Percentiles rank a stretch among this genome's conserved stretches.
Conservation (phyloP, 2,329 filamentous ascomycete species). For the Pezicula radicicola region DNA sequence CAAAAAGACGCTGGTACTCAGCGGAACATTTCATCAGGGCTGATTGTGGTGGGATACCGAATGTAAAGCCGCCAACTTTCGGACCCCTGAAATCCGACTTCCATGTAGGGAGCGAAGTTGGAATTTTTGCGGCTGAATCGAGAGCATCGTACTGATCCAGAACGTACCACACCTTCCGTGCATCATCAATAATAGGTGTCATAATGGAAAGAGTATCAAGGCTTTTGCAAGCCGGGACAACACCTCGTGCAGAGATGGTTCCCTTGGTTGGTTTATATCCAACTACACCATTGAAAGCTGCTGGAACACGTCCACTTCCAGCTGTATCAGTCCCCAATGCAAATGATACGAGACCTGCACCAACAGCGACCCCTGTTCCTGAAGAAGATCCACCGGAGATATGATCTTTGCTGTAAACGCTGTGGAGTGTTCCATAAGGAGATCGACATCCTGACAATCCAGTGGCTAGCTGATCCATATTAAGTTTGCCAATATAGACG, state of each 20-base stretch:
- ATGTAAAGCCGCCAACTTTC: slow-evolving; percentile 37
- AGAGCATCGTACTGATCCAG: slow-evolving; percentile 41
- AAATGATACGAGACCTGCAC: slow-evolving; percentile 48
- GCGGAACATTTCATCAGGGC: slow-evolving; percentile 37
- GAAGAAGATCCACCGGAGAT: slow-evolving; percentile 53
- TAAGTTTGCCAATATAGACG: slow-evolving; percentile 54
- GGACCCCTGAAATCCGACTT: slow-evolving; percentile 24
- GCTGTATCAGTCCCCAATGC: slow-evolving; percentile 51
- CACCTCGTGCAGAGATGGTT: slow-evolving; percentile 42
- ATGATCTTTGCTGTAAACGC: slow-evolving; percentile 45
- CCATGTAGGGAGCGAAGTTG: slow-evolving; percentile 23
- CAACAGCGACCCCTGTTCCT: slow-evolving; percentile 50
- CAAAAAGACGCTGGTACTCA: slow-evolving; percentile 37
- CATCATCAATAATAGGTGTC: slow-evolving; percentile 42
- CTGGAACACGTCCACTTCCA: slow-evolving; percentile 47
- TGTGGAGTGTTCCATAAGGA: slow-evolving; percentile 53
- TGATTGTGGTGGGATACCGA: slow-evolving; percentile 44
- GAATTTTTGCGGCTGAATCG: slow-evolving; percentile 44
- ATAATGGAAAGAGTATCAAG: slow-evolving; percentile 51
- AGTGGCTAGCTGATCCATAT: slow-evolving; percentile 60
- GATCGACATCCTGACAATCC: slow-evolving; percentile 57
- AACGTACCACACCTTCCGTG: slow-evolving; percentile 44
- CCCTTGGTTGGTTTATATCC: slow-evolving; percentile 47
- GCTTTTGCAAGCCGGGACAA: slow-evolving; percentile 48
- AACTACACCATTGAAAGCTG: slow-evolving; percentile 46